phyloP scores from a whole-genome alignment of 768 basidiomycete species.

The Psilocybe cubensis region DNA sequence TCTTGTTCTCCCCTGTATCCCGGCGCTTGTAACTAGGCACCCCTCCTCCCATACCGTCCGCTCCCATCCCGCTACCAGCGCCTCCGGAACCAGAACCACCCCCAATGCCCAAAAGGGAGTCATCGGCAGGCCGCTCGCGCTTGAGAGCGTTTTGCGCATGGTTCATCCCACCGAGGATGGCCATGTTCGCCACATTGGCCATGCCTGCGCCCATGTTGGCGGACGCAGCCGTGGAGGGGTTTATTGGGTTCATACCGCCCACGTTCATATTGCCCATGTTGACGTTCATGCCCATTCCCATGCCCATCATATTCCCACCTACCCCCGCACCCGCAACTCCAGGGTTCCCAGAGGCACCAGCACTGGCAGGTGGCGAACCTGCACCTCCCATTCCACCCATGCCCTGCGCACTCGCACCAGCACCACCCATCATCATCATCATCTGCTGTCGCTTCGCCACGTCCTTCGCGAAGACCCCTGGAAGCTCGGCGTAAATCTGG shows the following conservation, averaged over 20 bases:
- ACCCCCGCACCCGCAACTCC: background rate
- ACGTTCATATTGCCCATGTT: background rate
- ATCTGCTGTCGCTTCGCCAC: conserved; percentile 49
- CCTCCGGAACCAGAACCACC: background rate
- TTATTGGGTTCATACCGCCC: background rate
- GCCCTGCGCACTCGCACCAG: background rate
- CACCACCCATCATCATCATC: conserved; percentile 10
- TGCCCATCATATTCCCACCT: background rate
- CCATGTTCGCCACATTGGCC: background rate
- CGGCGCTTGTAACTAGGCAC: conserved; percentile 58
- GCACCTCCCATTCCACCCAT: background rate
- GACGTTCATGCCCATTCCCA: conserved; percentile 1
- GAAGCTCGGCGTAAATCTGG: conserved; percentile 65
- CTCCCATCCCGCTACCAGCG: background rate
- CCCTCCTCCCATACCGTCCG: conserved; percentile 25
- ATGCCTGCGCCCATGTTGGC: background rate
- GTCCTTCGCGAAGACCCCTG: conserved; percentile 64
- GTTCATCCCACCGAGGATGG: background rate
- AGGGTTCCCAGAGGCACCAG: background rate
- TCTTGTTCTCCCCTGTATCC: conserved; percentile 68
- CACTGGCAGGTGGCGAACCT: background rate
- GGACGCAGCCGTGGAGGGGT: background rate
- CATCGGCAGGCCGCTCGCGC: conserved; percentile 64
- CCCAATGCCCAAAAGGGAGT: no score
- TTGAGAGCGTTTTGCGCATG: conserved; percentile 44